These are phyloP conservation scores for Aspergillus oerlinghausenensis DNA, from an alignment of 2,329 filamentous ascomycete genomes.

Conservation along the genomic window DNA sequence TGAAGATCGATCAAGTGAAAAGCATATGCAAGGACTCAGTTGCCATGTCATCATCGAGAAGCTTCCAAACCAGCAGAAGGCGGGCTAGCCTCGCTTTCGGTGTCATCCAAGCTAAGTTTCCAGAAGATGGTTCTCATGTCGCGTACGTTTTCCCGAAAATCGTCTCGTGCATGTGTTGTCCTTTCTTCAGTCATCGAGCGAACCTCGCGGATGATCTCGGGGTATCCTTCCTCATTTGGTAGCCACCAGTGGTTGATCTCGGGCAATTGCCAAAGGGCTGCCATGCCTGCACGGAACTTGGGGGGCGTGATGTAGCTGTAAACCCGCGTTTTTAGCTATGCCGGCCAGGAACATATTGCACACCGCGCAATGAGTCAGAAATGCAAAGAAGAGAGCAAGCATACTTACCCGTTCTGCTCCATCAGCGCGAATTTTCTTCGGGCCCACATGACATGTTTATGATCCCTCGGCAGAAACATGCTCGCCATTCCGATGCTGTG, in stretches of 20 bases:
- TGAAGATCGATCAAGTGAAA: neutral
- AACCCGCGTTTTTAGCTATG: slow-evolving; percentile 1
- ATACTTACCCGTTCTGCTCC: slow-evolving; percentile 70
- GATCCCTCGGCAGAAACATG: slow-evolving; percentile 74
- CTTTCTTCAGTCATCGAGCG: slow-evolving; percentile 78
- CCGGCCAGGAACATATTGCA: neutral
- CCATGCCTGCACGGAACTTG: slow-evolving; percentile 69
- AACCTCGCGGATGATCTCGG: slow-evolving; percentile 68
- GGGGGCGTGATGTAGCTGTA: slow-evolving; percentile 76
- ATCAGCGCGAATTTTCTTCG: slow-evolving; percentile 72
- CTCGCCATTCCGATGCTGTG: slow-evolving; percentile 70
- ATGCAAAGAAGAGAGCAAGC: neutral
- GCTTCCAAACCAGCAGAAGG: slow-evolving; percentile 11
- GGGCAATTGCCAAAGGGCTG: slow-evolving; percentile 67
- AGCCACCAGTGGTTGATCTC: slow-evolving; percentile 84
- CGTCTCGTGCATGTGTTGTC: slow-evolving; percentile 51
- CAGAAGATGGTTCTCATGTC: slow-evolving; percentile 72
- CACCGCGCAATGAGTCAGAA: neutral
- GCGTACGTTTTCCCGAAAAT: slow-evolving; percentile 59
- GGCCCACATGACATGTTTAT: slow-evolving; percentile 70
- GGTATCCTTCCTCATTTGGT: slow-evolving; percentile 72
- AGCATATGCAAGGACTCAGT: neutral
- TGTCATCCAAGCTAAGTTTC: slow-evolving; percentile 53
- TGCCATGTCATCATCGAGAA: neutral
- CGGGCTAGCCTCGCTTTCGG: slow-evolving; percentile 27